phyloP scores from a whole-genome alignment of 2,329 filamentous ascomycete species.

The Penicillium sp. region DNA sequence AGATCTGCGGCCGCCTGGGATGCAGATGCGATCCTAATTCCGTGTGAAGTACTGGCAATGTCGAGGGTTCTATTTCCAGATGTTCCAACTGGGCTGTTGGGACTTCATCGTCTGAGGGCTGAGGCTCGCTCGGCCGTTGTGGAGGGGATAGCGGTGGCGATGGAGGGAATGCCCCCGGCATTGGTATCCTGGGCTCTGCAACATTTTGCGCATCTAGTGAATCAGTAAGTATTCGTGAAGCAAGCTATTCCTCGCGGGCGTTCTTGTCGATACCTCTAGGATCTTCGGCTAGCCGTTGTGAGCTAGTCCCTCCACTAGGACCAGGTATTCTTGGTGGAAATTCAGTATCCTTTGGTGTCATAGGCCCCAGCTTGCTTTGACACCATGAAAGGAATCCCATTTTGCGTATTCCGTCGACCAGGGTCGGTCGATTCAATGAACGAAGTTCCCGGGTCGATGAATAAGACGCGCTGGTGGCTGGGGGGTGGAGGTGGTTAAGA shows the following conservation, averaged over 20 bases:
- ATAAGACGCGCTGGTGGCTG: constrained; percentile 4
- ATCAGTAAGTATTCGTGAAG: background rate
- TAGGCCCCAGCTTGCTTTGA: background rate
- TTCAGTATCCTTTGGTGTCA: background rate
- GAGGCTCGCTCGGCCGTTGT: background rate
- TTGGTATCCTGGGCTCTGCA: background rate
- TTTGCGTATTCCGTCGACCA: background rate
- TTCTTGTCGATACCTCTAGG: constrained; percentile 8
- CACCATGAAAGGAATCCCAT: background rate
- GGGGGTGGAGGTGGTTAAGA: constrained; percentile 3
- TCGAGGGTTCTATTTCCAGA: background rate
- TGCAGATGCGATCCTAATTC: background rate
- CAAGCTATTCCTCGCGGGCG: background rate
- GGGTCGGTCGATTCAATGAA: background rate
- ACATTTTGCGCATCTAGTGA: background rate
- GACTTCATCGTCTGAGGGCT: background rate
- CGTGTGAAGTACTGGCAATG: background rate
- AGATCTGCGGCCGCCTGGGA: background rate
- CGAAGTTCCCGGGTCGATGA: background rate
- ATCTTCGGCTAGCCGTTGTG: background rate
- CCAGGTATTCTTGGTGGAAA: background rate
- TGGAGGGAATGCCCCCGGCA: background rate
- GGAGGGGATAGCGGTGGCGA: background rate
- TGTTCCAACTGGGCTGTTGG: background rate
- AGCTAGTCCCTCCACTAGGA: background rate